These are phyloP conservation scores for Avena atlantica DNA, from an alignment of 176 grass and related monocot species.

Conservation along the genomic window DNA sequence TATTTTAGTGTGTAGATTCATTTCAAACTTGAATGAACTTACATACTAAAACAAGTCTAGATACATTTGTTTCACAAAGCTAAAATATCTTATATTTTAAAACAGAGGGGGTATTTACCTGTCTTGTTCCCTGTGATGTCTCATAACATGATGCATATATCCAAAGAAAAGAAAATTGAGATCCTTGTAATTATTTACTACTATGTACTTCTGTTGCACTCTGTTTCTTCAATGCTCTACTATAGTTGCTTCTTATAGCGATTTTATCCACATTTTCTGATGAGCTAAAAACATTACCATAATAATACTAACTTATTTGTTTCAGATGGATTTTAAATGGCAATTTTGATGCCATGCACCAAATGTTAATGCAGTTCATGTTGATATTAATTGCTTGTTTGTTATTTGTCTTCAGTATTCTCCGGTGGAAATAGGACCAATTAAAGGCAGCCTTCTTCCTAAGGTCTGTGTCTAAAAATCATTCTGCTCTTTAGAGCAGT, in stretches of 20 bases:
- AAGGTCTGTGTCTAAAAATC: constrained; percentile 54
- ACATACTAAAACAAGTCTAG: too few species aligned
- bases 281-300: background rate
- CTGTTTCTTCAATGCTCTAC: background rate
- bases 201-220: background rate
- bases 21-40: too few species aligned
- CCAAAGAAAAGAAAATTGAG: background rate
- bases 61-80: too few species aligned
- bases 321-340: background rate
- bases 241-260: constrained; percentile 3
- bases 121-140: background rate
- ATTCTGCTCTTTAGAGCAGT: background rate
- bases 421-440: constrained; percentile 62
- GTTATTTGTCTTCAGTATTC: constrained; percentile 63
- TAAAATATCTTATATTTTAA: too few species aligned
- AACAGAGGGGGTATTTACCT: background rate
- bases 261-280: background rate
- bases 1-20: too few species aligned
- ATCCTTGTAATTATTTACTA: constrained; percentile 8
- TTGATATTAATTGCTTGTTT: constrained; percentile 39
- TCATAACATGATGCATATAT: constrained; percentile 10
- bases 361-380: background rate
- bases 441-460: constrained; percentile 64
- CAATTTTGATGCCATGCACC: background rate
- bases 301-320: constrained; percentile 1